Conservation (phyloP, 768 basidiomycete species). For the Lepiota brunneoincarnata region DNA sequence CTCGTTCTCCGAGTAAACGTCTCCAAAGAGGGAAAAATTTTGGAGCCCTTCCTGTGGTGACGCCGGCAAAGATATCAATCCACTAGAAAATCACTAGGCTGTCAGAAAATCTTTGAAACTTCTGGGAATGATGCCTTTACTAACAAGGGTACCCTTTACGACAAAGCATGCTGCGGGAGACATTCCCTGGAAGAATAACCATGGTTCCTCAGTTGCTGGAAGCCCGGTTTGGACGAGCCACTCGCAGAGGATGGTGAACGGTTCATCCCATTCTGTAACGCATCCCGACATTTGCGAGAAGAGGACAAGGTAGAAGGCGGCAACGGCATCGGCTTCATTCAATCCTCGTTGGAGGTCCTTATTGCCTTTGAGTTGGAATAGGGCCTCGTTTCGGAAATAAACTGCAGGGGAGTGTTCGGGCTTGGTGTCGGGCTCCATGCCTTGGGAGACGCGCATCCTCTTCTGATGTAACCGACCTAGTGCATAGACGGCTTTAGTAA, state of each 20-base stretch:
- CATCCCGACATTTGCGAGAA: constrained; percentile 74
- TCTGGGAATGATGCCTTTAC: constrained; percentile 23
- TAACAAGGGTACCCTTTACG: constrained; percentile 71
- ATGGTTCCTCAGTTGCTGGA: constrained; percentile 61
- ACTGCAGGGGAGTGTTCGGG: constrained; percentile 57
- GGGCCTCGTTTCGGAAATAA: constrained; percentile 69
- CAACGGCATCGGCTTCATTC: constrained; percentile 69
- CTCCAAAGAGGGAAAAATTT: constrained; percentile 66
- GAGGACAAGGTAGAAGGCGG: constrained; percentile 73
- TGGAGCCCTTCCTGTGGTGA: constrained; percentile 59
- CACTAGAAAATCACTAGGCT: constrained; percentile 44
- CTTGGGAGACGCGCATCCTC: constrained; percentile 57
- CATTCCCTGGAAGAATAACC: constrained; percentile 55
- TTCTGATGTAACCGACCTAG: constrained; percentile 69
- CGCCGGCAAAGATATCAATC: constrained; percentile 72
- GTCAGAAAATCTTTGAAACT: constrained; percentile 11
- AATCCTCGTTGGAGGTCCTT: constrained; percentile 53
- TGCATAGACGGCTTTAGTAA: constrained; percentile 75
- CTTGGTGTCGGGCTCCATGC: constrained; percentile 53
- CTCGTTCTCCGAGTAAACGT: constrained; percentile 49
- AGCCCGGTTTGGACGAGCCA: constrained; percentile 74
- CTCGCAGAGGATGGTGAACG: constrained; percentile 69
- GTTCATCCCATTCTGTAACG: constrained; percentile 63
- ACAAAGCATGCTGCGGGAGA: constrained; percentile 50
- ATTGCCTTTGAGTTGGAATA: constrained; percentile 54